These are phyloP conservation scores for Boletellus ananas DNA, from an alignment of 768 basidiomycete genomes.

Conservation along the genomic window DNA sequence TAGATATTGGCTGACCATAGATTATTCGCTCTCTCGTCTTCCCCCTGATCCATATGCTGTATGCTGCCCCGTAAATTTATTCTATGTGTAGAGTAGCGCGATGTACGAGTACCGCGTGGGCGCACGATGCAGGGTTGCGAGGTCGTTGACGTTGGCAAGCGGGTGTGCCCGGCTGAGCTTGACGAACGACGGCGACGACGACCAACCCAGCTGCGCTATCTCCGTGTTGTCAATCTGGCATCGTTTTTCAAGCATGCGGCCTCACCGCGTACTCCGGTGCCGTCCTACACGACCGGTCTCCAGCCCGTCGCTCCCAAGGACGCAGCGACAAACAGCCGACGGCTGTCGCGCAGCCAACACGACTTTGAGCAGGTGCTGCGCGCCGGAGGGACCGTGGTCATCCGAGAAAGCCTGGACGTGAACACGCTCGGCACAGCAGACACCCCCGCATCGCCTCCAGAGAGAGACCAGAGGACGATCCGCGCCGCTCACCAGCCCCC, in stretches of 20 bases:
- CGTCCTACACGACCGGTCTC: conserved; percentile 48
- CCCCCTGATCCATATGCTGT: conserved; percentile 19
- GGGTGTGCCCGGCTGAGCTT: not conserved
- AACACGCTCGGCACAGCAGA: conserved; percentile 58
- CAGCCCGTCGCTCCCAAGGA: conserved; percentile 58
- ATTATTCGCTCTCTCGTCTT: conserved; percentile 29
- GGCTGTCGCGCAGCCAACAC: conserved; percentile 69
- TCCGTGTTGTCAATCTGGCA: conserved; percentile 50
- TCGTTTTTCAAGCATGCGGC: conserved; percentile 57
- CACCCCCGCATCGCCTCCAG: conserved; percentile 37
- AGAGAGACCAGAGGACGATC: conserved; percentile 35
- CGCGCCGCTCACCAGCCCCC: conserved; percentile 43
- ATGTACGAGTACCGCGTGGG: conserved; percentile 23
- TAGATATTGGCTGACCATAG: conserved; percentile 29
- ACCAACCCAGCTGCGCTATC: not conserved
- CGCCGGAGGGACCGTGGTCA: conserved; percentile 60
- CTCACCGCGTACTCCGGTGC: conserved; percentile 42
- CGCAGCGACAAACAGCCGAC: conserved; percentile 40
- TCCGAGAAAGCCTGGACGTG: conserved; percentile 71
- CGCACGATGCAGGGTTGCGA: conserved; percentile 21
- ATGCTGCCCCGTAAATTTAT: conserved; percentile 33
- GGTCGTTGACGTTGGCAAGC: too few relatives aligned
- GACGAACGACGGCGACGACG: conserved; percentile 11
- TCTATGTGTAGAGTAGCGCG: conserved; percentile 27
- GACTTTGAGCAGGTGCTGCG: conserved; percentile 79